Conservation (phyloP, 192 early-diverging fungal species). For the Geosiphon pyriformis region DNA sequence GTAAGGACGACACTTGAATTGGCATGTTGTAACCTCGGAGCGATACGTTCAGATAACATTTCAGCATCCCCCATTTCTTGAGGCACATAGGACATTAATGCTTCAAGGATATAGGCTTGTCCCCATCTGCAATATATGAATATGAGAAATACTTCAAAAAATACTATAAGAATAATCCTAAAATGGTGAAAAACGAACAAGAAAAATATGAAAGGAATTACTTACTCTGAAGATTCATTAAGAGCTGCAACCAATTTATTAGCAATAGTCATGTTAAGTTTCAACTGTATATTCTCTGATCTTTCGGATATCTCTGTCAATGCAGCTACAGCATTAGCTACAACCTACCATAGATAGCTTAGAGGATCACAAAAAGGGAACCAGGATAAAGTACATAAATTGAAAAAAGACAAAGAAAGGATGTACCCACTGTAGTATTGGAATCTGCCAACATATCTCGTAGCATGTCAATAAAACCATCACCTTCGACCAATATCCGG, state of each 20-base stretch:
- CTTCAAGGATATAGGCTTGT: conserved; percentile 90
- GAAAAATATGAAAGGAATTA: not conserved
- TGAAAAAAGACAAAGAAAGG: not conserved
- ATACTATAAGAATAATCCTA: no score
- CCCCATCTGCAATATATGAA: conserved; percentile 77
- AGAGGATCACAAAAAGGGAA: not conserved
- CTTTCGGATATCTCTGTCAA: conserved; percentile 91
- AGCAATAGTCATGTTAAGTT: conserved; percentile 78
- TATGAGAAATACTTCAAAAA: no score
- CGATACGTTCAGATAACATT: conserved; percentile 82
- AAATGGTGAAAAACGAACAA: no score
- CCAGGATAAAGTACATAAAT: not conserved
- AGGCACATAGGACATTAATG: conserved; percentile 85
- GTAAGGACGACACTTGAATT: conserved; percentile 88
- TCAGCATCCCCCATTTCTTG: conserved; percentile 87
- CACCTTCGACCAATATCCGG: conserved; percentile 74
- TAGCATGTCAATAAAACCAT: conserved; percentile 87
- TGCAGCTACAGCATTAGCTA: conserved; percentile 92
- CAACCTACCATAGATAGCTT: conserved; percentile 76
- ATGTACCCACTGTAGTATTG: conserved; percentile 84
- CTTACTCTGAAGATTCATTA: conserved; percentile 93
- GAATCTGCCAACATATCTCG: conserved; percentile 80
- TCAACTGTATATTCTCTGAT: conserved; percentile 78
- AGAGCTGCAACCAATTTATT: conserved; percentile 89
- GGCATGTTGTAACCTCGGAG: conserved; percentile 89